A percentile compares a stretch with the other conserved stretches of the same genome.
These are phyloP conservation scores for Escovopsis sp. DNA, from an alignment of 2,329 filamentous ascomycete genomes.

Conservation along the genomic window DNA sequence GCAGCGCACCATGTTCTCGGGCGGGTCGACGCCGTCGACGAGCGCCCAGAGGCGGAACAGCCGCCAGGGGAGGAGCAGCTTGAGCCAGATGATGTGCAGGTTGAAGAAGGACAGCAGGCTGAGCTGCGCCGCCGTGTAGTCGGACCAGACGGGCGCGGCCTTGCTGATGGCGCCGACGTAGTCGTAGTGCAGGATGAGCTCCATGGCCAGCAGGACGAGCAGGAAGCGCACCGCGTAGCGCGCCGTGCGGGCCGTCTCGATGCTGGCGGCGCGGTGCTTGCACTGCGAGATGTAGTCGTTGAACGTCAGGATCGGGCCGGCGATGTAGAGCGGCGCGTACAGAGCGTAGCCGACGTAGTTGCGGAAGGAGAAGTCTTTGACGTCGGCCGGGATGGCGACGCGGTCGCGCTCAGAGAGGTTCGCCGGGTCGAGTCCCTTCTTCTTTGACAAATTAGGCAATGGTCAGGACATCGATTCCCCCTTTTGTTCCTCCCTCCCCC, in stretches of 20 bases:
- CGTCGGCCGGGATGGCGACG: slow-evolving; percentile 57
- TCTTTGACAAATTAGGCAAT: slow-evolving; percentile 62
- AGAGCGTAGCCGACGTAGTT: slow-evolving; percentile 84
- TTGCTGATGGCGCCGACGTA: slow-evolving; percentile 91
- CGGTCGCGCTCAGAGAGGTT: slow-evolving; percentile 82
- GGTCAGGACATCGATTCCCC: not conserved
- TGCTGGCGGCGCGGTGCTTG: slow-evolving; percentile 57
- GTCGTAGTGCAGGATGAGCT: slow-evolving; percentile 78
- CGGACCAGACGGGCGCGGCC: slow-evolving; percentile 60
- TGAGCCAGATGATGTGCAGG: slow-evolving; percentile 94
- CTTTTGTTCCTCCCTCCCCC: not conserved
- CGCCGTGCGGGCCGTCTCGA: slow-evolving; percentile 54
- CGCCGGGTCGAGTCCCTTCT: slow-evolving; percentile 87
- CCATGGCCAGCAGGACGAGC: slow-evolving; percentile 73
- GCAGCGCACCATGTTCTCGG: slow-evolving; percentile 96
- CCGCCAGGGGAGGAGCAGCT: slow-evolving; percentile 92
- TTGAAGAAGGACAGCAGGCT: slow-evolving; percentile 90
- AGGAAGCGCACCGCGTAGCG: slow-evolving; percentile 76
- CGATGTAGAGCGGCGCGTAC: slow-evolving; percentile 85
- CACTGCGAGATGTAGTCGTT: slow-evolving; percentile 92
- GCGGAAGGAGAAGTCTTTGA: slow-evolving; percentile 59
- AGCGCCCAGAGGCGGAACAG: slow-evolving; percentile 96
- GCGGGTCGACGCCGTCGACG: slow-evolving; percentile 80
- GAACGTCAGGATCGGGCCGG: slow-evolving; percentile 89
- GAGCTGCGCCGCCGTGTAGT: slow-evolving; percentile 77